Percentiles rank a stretch among this genome's conserved stretches.
phyloP scores from a whole-genome alignment of 202 grass and related monocot species.

The Setaria viridis region DNA sequence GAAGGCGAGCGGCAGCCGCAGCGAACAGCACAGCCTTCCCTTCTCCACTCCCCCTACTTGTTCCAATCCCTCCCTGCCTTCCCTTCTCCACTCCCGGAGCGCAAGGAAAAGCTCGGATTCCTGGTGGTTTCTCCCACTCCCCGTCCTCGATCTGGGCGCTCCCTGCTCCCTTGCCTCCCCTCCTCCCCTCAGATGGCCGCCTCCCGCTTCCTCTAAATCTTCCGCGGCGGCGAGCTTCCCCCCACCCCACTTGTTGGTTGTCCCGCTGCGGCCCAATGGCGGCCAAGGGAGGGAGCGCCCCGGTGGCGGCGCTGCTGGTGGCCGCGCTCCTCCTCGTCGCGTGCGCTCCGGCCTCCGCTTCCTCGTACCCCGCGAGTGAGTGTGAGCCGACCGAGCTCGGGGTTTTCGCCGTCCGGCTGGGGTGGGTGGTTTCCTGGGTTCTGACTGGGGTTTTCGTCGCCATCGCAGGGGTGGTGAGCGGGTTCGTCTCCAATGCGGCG shows the following conservation, averaged over 20 bases:
- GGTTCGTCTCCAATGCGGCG: constrained; percentile 78
- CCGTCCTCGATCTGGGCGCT: constrained; percentile 54
- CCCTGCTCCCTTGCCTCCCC: constrained; percentile 9
- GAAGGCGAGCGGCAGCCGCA: constrained; percentile 10
- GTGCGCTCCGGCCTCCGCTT: constrained; percentile 49
- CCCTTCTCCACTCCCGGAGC: constrained; percentile 6
- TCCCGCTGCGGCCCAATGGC: constrained; percentile 9
- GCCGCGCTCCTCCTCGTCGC: constrained; percentile 48
- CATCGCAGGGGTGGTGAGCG: constrained; percentile 65
- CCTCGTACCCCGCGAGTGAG: constrained; percentile 69
- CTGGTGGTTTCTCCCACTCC: constrained; percentile 33
- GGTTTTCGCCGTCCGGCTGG: not conserved
- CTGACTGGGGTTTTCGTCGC: constrained; percentile 5
- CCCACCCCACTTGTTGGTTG: constrained; percentile 2
- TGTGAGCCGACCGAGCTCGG: constrained; percentile 20
- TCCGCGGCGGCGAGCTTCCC: not conserved
- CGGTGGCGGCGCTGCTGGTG: constrained; percentile 49
- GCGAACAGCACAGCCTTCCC: constrained; percentile 21
- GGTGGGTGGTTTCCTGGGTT: not conserved
- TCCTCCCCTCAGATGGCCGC: constrained; percentile 38
- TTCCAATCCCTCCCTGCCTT: constrained; percentile 34
- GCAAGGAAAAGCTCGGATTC: constrained; percentile 55
- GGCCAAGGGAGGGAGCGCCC: constrained; percentile 4
- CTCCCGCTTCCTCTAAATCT: constrained; percentile 48
- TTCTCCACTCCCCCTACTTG: constrained; percentile 44